These are phyloP conservation scores for Russula compacta DNA, from an alignment of 768 basidiomycete species.

Conservation along the genomic window DNA sequence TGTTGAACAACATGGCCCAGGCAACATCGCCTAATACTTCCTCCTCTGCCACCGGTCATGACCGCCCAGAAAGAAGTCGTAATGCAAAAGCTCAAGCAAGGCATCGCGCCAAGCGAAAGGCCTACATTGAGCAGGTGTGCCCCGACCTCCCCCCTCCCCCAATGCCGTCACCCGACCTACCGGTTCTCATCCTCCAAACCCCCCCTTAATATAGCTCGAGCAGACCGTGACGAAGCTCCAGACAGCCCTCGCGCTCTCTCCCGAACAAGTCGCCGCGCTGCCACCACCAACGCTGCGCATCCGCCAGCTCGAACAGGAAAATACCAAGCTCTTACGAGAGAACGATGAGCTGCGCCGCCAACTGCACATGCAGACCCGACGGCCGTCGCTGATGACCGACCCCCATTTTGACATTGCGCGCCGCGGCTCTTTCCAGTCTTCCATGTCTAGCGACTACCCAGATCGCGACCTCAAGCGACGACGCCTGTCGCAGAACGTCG, in stretches of 20 bases:
- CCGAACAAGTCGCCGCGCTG: conserved; percentile 65
- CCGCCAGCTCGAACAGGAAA: conserved; percentile 78
- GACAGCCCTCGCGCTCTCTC: conserved; percentile 58
- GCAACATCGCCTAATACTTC: neutral
- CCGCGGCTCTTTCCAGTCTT: conserved; percentile 13
- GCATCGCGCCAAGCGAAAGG: conserved; percentile 87
- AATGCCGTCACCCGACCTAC: neutral
- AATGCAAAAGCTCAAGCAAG: conserved; percentile 84
- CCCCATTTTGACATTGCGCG: conserved; percentile 19
- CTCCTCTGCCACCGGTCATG: neutral
- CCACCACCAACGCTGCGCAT: conserved; percentile 69
- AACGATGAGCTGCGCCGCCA: conserved; percentile 67
- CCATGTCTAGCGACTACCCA: conserved; percentile 22
- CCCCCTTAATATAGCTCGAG: conserved; percentile 48
- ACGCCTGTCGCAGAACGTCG: conserved; percentile 23
- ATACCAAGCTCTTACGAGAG: conserved; percentile 57
- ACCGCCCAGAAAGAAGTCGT: conserved; percentile 65
- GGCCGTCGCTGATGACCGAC: conserved; percentile 18
- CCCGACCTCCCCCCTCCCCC: neutral
- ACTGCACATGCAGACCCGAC: conserved; percentile 29
- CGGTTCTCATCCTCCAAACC: neutral
- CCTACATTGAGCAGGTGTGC: conserved; percentile 79
- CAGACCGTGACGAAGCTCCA: conserved; percentile 81
- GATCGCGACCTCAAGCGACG: conserved; percentile 24
- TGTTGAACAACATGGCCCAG: conserved; percentile 6